phyloP scores from a whole-genome alignment of 306 rosid genomes.

The Prinsepia uniflora region DNA sequence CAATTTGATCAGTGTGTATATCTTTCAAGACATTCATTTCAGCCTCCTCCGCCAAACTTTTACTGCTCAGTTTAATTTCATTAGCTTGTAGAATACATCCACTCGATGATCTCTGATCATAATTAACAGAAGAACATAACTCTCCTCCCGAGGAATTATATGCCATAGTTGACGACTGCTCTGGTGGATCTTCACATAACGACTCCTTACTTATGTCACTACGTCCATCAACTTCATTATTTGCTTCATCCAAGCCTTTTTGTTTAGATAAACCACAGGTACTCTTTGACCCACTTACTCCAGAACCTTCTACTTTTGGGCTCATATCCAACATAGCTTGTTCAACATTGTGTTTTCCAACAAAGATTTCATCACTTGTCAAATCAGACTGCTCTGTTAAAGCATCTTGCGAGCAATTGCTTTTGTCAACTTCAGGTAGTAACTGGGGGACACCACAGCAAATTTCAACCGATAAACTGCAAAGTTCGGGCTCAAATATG shows the following conservation, averaged over 20 bases:
- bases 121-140: conserved; percentile 23
- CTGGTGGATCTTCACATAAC: neutral
- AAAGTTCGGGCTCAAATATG: neutral
- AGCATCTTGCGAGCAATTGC: conserved; percentile 2
- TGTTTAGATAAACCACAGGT: neutral
- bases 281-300: neutral
- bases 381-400: neutral
- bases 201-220: neutral
- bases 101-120: conserved; percentile 22
- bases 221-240: neutral
- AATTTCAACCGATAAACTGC: conserved; percentile 14
- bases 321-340: neutral
- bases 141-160: conserved; percentile 29
- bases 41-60: conserved; percentile 26
- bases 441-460: neutral
- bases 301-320: neutral
- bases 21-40: conserved; percentile 11
- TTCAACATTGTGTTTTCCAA: too few species aligned
- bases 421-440: conserved; percentile 16
- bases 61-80: conserved; percentile 28
- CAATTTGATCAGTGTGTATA: neutral
- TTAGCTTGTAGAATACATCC: conserved; percentile 18
- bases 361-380: neutral
- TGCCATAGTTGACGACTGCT: conserved; percentile 16
- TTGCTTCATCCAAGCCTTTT: neutral